Evolutionary conservation across 257 asterid species (phyloP).

Genomic region (Nicotiana noctiflora): DNA sequence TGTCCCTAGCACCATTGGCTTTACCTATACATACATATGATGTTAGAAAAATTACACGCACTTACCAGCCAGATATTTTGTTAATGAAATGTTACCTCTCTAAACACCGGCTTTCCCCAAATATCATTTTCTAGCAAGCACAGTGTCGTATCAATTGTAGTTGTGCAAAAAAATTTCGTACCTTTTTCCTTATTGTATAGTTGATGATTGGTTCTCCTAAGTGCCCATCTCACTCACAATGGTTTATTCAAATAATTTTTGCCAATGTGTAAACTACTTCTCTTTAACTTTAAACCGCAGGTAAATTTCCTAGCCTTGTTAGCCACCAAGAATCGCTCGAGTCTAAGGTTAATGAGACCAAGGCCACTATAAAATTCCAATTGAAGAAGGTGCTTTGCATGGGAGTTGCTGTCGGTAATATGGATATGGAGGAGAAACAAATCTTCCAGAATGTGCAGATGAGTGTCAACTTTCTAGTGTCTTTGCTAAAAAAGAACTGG

Average conservation of each 20-base stretch:
- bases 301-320: constrained; percentile 14
- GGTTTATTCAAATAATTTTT: background rate
- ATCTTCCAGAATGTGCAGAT: constrained; percentile 13
- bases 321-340: constrained; percentile 9
- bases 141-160: too few relatives aligned
- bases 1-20: background rate
- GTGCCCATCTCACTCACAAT: background rate
- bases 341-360: constrained; percentile 12
- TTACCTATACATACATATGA: background rate
- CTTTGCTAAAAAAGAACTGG: constrained; percentile 17
- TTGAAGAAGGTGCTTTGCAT: constrained; percentile 17
- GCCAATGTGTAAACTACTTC: background rate
- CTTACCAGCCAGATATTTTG: background rate
- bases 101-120: background rate
- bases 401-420: constrained; percentile 15
- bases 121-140: too few relatives aligned
- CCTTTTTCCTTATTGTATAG: background rate
- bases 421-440: constrained; percentile 15
- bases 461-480: constrained; percentile 13
- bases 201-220: background rate
- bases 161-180: background rate
- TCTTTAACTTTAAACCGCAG: background rate
- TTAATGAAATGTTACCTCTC: background rate
- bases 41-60: background rate
- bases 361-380: constrained; percentile 13